These are phyloP conservation scores for Salvia hispanica DNA, from an alignment of 257 asterid species.

Conservation along the genomic window DNA sequence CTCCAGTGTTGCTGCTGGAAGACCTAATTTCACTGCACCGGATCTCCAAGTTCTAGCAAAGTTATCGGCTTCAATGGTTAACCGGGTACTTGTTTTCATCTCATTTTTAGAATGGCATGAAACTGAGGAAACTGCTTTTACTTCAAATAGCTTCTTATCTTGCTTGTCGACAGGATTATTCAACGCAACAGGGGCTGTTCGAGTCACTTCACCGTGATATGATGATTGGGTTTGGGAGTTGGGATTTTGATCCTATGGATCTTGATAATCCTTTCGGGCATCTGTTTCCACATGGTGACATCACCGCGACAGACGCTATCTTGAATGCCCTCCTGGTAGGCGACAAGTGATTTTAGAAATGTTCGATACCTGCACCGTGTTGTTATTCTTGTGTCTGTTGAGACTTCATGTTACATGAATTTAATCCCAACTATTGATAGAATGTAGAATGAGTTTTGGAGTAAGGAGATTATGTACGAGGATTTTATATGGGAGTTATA, in stretches of 20 bases:
- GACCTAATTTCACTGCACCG: conserved; percentile 47
- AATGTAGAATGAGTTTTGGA: background rate
- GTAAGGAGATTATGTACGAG: background rate
- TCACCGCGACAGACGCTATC: conserved; percentile 39
- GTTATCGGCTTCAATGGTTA: background rate
- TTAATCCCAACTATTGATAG: conserved; percentile 3
- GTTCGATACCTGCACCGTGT: background rate
- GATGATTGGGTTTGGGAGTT: conserved; percentile 64
- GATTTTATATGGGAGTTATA: no score
- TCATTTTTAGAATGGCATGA: background rate
- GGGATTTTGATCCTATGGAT: conserved; percentile 71
- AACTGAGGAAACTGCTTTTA: background rate
- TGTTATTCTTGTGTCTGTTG: background rate
- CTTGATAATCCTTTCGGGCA: conserved; percentile 61
- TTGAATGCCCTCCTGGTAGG: conserved; percentile 46
- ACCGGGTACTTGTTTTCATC: conserved; percentile 39
- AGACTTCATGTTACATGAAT: background rate
- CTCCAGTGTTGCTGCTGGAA: conserved; percentile 59
- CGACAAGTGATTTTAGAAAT: conserved; percentile 18
- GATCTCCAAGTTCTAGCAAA: conserved; percentile 54
- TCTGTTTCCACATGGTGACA: conserved; percentile 32
- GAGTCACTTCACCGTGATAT: conserved; percentile 70
- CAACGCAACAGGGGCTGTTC: conserved; percentile 54
- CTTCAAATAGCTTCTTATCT: background rate
- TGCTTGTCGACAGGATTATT: conserved; percentile 43